Percentiles rank a stretch among this genome's conserved stretches.
Conservation (phyloP, 2,329 filamentous ascomycete species). For the Exophiala dermatitidis region DNA sequence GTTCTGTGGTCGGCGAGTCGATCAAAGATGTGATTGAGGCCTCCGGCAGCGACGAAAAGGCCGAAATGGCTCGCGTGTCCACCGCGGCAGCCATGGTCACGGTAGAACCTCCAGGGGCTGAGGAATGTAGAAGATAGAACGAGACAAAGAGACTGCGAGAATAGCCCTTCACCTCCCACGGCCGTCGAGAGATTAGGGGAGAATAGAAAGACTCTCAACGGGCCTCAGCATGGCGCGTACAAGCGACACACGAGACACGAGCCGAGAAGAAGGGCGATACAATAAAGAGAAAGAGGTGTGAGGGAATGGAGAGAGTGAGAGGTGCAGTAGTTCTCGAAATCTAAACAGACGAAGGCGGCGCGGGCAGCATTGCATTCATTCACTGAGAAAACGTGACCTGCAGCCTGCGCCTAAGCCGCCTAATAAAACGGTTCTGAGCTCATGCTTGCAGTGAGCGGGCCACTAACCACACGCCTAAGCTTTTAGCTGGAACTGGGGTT, state of each 20-base stretch:
- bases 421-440: no score
- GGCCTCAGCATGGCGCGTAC: conserved; percentile 15
- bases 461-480: not conserved
- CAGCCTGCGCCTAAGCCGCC: not conserved
- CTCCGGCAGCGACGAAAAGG: conserved; percentile 52
- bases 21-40: conserved; percentile 49
- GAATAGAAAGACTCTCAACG: conserved; percentile 1
- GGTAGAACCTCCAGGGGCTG: not conserved
- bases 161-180: conserved; percentile 7
- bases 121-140: not conserved
- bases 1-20: conserved; percentile 61
- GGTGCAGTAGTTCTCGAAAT: not conserved
- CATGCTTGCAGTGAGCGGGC: no score
- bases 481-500: conserved; percentile 6
- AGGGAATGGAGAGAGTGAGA: conserved; percentile 4
- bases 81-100: conserved; percentile 49
- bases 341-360: conserved; percentile 11
- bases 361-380: conserved; percentile 1
- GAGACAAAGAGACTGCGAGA: not conserved
- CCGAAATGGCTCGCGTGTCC: conserved; percentile 53
- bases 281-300: not conserved
- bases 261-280: conserved; percentile 2
- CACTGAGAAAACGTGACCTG: conserved; percentile 10
- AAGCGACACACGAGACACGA: conserved; percentile 5
- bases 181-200: conserved; percentile 7